These are phyloP conservation scores for Hypoxylon trugodes DNA, from an alignment of 495 filamentous ascomycete genomes.

Conservation along the genomic window DNA sequence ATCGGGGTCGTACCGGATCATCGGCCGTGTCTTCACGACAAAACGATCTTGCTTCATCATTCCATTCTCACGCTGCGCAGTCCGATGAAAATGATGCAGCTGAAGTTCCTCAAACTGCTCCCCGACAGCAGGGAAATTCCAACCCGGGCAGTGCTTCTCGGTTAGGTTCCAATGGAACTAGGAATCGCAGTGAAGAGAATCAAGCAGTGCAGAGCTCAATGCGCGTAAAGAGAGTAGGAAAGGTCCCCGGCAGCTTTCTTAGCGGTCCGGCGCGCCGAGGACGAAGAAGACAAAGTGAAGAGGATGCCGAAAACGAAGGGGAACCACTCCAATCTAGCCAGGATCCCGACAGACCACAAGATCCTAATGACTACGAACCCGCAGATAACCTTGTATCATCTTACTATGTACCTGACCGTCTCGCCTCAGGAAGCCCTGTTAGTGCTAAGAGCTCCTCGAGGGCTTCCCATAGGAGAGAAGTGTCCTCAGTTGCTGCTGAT, in stretches of 20 bases:
- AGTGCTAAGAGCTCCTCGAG: conserved; percentile 49
- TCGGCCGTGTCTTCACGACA: conserved; percentile 51
- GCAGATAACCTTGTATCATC: conserved; percentile 47
- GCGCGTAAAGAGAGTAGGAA: conserved; percentile 76
- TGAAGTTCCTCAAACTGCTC: conserved; percentile 54
- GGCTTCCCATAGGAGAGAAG: conserved; percentile 45
- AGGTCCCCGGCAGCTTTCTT: conserved; percentile 74
- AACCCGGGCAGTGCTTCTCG: conserved; percentile 59
- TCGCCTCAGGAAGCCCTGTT: conserved; percentile 55
- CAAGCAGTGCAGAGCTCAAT: conserved; percentile 70
- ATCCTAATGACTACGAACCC: conserved; percentile 27
- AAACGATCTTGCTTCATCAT: conserved; percentile 40
- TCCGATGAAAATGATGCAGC: conserved; percentile 48
- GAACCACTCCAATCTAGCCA: conserved; percentile 46
- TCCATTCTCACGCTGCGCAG: conserved; percentile 28
- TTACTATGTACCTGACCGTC: conserved; percentile 51
- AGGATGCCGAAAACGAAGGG: conserved; percentile 61
- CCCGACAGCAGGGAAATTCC: conserved; percentile 43
- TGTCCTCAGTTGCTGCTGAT: conserved; percentile 29
- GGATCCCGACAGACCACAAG: conserved; percentile 49
- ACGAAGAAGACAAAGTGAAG: conserved; percentile 76
- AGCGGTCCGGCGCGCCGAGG: conserved; percentile 79
- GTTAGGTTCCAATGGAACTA: conserved; percentile 54
- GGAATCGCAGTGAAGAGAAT: conserved; percentile 64
- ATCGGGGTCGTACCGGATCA: conserved; percentile 50